Evolutionary conservation across 768 basidiomycete genomes (phyloP), one percentile per base, ranked within the genome.

Genomic region (Serendipita sp.): DNA sequence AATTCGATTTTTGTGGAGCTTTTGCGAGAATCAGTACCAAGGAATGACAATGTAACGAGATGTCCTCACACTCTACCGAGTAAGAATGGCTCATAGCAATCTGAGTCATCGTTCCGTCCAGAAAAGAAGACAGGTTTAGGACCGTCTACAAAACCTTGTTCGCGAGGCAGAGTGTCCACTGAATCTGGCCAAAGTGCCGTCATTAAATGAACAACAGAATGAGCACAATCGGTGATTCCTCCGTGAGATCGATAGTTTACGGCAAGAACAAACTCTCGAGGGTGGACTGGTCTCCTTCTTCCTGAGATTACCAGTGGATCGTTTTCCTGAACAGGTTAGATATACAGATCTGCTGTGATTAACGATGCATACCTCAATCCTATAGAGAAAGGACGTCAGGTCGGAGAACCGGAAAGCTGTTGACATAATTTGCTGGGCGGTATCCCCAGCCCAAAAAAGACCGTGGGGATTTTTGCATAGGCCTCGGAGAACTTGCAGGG

Each of bases 391-490:
- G 0, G 86, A 80, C 70, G 83, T 88, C 63, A 89, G 70, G 48
- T 88, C 85, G 64, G 85, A 75, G 70, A 89, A 89, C 8, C 83
- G 75, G 68, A 89, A 89, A 0, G 85, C 79, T 67, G 84, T 86
- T 2, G 87, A 88, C 0, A 85, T 83, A 41, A 89, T 89, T 0
- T 87, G 86, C 68, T 89, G 88, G 0, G 88, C 86, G 0, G 88
- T 88, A 70, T 89, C 88, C 0, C 88, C 88, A 1, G 86, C 87
- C 85, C 86, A 88, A 67, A 89, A 85, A 18, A 88, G 72, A 0
- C 87, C 86, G 63, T 86, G 75, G 0, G 81, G 78, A 69, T 88
- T 88, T 8, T 72, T 72, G 66, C 85, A 88, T 16, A 89, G 70
- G 0, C 76, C 75, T 35, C 86, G 75, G 45, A 89, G 71, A 2